These are phyloP conservation scores for Botrytis cinerea DNA, from an alignment of 2,329 filamentous ascomycete species.

Conservation along the genomic window DNA sequence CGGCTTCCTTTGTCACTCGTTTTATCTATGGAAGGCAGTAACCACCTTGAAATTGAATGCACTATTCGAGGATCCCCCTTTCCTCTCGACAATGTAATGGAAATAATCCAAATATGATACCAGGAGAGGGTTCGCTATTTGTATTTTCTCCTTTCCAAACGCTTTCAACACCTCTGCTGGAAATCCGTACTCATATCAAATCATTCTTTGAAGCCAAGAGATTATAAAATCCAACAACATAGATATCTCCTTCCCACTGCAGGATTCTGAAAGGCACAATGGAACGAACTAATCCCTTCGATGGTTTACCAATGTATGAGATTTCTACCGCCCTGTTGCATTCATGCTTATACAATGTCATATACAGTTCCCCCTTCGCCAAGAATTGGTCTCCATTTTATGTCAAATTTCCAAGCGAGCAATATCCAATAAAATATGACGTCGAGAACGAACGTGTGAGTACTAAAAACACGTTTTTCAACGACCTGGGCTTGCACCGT, in stretches of 20 bases:
- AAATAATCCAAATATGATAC: neutral
- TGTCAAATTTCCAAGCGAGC: neutral
- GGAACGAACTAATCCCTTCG: neutral
- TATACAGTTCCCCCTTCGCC: neutral
- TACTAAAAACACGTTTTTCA: neutral
- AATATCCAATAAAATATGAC: neutral
- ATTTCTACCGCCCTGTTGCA: neutral
- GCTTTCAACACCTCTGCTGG: neutral
- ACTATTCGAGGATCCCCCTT: neutral
- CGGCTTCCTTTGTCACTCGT: neutral
- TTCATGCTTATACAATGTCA: neutral
- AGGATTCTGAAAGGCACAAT: neutral
- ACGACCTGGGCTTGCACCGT: neutral
- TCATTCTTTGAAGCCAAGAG: neutral
- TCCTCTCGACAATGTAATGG: neutral
- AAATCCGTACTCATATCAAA: neutral
- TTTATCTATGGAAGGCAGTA: neutral
- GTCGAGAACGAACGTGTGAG: neutral
- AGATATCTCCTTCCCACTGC: neutral
- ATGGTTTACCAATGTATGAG: neutral
- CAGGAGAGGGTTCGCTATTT: neutral
- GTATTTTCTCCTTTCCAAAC: neutral
- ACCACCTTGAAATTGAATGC: neutral
- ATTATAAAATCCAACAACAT: neutral
- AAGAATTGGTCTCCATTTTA: neutral